Evolutionary conservation across 257 asterid genomes (phyloP), one percentile per base, ranked within the genome.

Genomic region (Avicennia marina): DNA sequence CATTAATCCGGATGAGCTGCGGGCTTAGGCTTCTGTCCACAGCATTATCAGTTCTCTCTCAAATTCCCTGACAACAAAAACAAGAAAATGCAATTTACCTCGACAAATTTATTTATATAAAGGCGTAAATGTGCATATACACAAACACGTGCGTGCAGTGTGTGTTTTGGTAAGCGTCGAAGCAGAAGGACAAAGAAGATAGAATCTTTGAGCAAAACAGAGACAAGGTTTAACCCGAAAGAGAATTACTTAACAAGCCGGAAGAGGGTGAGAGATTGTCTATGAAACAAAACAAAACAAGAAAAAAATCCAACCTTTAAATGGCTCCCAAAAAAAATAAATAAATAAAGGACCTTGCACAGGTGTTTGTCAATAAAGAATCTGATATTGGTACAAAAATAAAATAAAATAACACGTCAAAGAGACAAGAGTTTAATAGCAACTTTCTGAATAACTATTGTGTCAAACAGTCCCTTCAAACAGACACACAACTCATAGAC

Each of bases 401-500:
- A 56, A 32, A 51, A 41, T 8, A 42, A 16, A 45, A 9, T 11
- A 66, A 31, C 19, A 50, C 29, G 22, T 13, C 6, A 27, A 45
- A 51, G 9, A 54, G 5, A 51, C 56, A 51, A 51, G n/a, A 26
- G 22, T 24, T 41, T 63, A 15, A 40, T 2, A 4, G 38, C 22
- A 15, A 27, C 15, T 25, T 49, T 25, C 13, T 29, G 11, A 2
- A 39, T 22, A 40, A n/a, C 1, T 11, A 31, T 42, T 51, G 24
- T 27, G 40, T 58, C 66, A 51, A 51, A n/a, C 16, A 56, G 57
- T 18, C 43, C 65, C 36, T 44, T n/a, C 19, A 32, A 58, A 39
- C 29, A 19, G 11, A 53, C 38, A 66, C 65, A 64, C 49, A 72
- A 77, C 77, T 52, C 63, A 15, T 10, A 36, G 10, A 57, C 64